Conservation (phyloP, 345 rosid species). For the Acer campestre region DNA sequence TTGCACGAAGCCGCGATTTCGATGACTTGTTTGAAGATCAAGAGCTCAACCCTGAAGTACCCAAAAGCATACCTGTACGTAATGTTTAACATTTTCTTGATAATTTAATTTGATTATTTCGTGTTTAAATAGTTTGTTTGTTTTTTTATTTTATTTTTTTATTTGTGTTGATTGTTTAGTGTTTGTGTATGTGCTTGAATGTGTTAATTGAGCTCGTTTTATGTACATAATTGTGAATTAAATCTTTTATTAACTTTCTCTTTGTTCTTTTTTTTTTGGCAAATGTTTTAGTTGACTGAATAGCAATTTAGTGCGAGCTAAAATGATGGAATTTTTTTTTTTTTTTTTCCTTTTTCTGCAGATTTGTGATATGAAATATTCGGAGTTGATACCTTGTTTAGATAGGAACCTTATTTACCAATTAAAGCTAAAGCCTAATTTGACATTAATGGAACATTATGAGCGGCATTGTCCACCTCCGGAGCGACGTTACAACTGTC, state of each 20-base stretch:
- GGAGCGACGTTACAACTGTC: slow-evolving; percentile 84
- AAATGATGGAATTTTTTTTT: slow-evolving; percentile 9
- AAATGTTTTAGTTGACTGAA: not conserved
- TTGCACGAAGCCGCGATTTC: slow-evolving; percentile 27
- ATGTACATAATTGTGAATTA: not conserved
- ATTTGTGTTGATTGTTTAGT: not conserved
- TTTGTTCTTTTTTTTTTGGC: not conserved
- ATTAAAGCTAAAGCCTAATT: slow-evolving; percentile 70
- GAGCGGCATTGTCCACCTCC: slow-evolving; percentile 92
- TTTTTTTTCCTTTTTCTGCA: slow-evolving; percentile 22
- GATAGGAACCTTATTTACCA: slow-evolving; percentile 86
- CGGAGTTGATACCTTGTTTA: slow-evolving; percentile 93
- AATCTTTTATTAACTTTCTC: not conserved
- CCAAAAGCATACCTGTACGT: slow-evolving; percentile 72
- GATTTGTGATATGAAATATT: slow-evolving; percentile 77
- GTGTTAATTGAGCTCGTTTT: not conserved
- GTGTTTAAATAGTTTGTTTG: not conserved
- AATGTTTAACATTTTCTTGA: not conserved
- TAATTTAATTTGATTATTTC: not conserved
- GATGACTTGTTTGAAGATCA: slow-evolving; percentile 41
- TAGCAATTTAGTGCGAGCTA: not conserved
- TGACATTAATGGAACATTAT: slow-evolving; percentile 92
- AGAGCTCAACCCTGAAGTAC: slow-evolving; percentile 41
- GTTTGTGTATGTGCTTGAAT: not conserved
- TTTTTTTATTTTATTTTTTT: too few relatives aligned